phyloP scores from a whole-genome alignment of 2,329 filamentous ascomycete species.

The Bipolaris zeicola region DNA sequence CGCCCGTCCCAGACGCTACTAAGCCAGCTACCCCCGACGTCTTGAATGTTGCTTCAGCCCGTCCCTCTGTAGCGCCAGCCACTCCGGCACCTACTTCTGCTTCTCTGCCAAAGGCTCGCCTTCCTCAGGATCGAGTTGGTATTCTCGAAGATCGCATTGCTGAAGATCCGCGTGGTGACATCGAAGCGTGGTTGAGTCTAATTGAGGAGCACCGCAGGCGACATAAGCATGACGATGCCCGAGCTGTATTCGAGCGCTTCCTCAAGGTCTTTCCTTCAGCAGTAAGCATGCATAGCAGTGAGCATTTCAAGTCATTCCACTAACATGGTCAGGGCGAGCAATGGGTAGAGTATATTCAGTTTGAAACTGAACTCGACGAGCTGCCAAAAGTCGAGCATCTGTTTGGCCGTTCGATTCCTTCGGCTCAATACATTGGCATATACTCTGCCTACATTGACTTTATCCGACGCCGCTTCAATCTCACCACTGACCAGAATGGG shows the following conservation, averaged over 20 bases:
- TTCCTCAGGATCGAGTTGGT: slow-evolving; percentile 75
- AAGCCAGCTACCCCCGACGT: slow-evolving; percentile 38
- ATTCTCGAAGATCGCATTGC: slow-evolving; percentile 88
- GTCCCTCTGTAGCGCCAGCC: slow-evolving; percentile 49
- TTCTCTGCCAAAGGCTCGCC: slow-evolving; percentile 56
- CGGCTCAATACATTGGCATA: slow-evolving; percentile 80
- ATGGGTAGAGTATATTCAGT: slow-evolving; percentile 86
- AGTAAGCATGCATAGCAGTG: slow-evolving; percentile 68
- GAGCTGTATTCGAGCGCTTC: slow-evolving; percentile 83
- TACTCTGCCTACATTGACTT: slow-evolving; percentile 97
- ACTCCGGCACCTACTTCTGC: slow-evolving; percentile 37
- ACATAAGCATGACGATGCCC: slow-evolving; percentile 80
- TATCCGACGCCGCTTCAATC: slow-evolving; percentile 86
- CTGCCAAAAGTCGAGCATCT: slow-evolving; percentile 80
- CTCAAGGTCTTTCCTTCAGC: slow-evolving; percentile 86
- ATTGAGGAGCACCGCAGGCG: slow-evolving; percentile 83
- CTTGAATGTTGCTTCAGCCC: slow-evolving; percentile 39
- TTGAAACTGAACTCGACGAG: slow-evolving; percentile 88
- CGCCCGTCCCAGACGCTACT: slow-evolving; percentile 45
- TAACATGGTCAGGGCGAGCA: slow-evolving; percentile 78
- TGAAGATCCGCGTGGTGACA: slow-evolving; percentile 89
- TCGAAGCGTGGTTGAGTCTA: slow-evolving; percentile 87
- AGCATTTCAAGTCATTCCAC: slow-evolving; percentile 10
- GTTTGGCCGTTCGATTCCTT: slow-evolving; percentile 78
- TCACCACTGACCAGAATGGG: slow-evolving; percentile 78